Conservation (phyloP, 768 basidiomycete species). For the Lentinula raphanica region DNA sequence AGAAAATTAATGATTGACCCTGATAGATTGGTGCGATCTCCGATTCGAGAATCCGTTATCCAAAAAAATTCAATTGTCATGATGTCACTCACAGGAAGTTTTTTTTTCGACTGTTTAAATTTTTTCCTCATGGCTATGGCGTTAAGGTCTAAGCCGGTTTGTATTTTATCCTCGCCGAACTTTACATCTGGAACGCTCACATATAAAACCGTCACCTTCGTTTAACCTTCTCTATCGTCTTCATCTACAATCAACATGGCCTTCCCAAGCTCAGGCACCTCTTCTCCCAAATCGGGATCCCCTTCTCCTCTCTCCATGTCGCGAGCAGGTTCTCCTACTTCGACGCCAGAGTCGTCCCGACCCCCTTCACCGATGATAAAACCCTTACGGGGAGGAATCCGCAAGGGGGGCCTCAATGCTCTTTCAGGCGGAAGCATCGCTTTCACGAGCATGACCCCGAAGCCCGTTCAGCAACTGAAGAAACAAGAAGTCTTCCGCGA, state of each 20-base stretch:
- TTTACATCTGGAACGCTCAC: neutral
- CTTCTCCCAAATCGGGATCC: slow-evolving; percentile 1
- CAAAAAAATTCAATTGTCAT: neutral
- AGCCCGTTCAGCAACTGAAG: neutral
- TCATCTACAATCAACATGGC: neutral
- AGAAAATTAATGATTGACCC: neutral
- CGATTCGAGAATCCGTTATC: neutral
- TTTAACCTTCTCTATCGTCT: neutral
- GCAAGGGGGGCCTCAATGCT: slow-evolving; percentile 9
- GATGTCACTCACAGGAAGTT: neutral
- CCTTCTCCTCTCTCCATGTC: slow-evolving; percentile 6
- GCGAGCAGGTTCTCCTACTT: slow-evolving; percentile 2
- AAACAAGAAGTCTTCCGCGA: neutral
- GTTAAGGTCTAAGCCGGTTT: neutral
- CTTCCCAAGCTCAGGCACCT: neutral
- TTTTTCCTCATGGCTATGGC: neutral
- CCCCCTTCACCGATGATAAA: slow-evolving; percentile 9
- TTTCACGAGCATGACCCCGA: slow-evolving; percentile 9
- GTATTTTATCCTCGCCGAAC: neutral
- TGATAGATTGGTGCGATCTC: neutral
- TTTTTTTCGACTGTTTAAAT: neutral
- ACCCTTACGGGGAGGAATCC: slow-evolving; percentile 3
- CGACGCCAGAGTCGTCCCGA: slow-evolving; percentile 10
- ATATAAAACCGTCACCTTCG: neutral
- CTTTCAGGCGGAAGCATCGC: slow-evolving; percentile 10